These are phyloP conservation scores for Phialophora tarda DNA, from an alignment of 2,329 filamentous ascomycete genomes.

Conservation along the genomic window DNA sequence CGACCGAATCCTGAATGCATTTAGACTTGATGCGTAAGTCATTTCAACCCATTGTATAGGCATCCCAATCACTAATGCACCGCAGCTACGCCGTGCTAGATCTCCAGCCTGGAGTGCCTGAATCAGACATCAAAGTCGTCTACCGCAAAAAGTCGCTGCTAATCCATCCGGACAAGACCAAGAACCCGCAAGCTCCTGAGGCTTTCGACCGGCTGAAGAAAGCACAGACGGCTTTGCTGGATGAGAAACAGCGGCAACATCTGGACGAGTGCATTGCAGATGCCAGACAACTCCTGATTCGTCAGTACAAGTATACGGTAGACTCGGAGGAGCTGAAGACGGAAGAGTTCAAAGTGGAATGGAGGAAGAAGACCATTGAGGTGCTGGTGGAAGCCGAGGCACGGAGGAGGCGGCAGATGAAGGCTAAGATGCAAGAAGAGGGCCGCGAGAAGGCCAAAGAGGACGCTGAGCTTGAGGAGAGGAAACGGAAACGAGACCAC, in stretches of 20 bases:
- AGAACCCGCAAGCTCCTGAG: conserved; percentile 86
- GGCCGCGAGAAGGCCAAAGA: conserved; percentile 83
- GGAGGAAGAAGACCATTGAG: conserved; percentile 86
- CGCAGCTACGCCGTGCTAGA: conserved; percentile 87
- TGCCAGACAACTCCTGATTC: conserved; percentile 90
- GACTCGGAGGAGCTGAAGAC: conserved; percentile 80
- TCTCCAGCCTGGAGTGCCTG: conserved; percentile 90
- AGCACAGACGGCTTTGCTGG: conserved; percentile 86
- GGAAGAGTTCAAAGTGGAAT: conserved; percentile 79
- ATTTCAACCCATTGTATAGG: neutral
- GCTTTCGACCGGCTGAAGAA: conserved; percentile 97
- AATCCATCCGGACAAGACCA: conserved; percentile 98
- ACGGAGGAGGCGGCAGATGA: conserved; percentile 79
- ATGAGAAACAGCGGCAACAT: conserved; percentile 85
- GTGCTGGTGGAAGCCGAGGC: conserved; percentile 94
- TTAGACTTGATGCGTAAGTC: conserved; percentile 74
- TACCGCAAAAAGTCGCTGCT: conserved; percentile 99
- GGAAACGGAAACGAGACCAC: conserved; percentile 87
- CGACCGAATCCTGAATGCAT: conserved; percentile 88
- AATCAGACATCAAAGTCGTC: conserved; percentile 90
- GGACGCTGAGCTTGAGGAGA: conserved; percentile 80
- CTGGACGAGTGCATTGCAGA: conserved; percentile 96
- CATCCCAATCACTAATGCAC: conserved; percentile 24
- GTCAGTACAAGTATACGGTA: conserved; percentile 93
- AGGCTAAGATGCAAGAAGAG: conserved; percentile 96